Evolutionary conservation across 306 rosid species (phyloP), one percentile per base, ranked within the genome.

Genomic region (Begonia masoniana): DNA sequence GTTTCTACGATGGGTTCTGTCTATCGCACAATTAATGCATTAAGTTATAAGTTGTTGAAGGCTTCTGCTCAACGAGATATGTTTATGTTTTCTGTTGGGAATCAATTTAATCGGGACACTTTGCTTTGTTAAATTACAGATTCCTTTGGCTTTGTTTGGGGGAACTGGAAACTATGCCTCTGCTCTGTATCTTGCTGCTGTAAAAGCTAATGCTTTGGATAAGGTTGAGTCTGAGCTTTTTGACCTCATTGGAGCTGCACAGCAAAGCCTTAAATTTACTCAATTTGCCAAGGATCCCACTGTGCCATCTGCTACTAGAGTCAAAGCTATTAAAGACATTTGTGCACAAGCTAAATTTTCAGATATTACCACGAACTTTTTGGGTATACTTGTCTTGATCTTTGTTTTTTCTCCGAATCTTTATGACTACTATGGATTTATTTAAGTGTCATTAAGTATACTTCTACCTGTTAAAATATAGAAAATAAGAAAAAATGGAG

Each of bases 131-230:
- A 5, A 26, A 47, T 65, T 67, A 59, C 75, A 91, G 99, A 68
- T 83, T 26, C 99, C 99, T 16, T 45, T 83, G 66, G 88, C 85
- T 31, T 66, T 91, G 81, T 91, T 51, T 68, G 99, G 99, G 58
- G 96, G 94, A 51, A 51, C 94, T 47, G 99, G 99, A 59, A 91
- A 86, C 76, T 86, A 91, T 75, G 96, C 99, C 46, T 61, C 94
- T 64, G 96, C 99, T 57, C 62, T 91, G 81, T 91, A 83, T 70
- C 54, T 74, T 36, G 87, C 88, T 43, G 80, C 96, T 31, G 80
- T 91, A 39, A 86, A 81, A 72, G 55, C 78, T 62, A 79, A 79
- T 52, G 58, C 65, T 14, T 41, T 86, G 63, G 94, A 81, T 13
- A 91, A 79, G 77, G 94, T 91, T 60, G 99, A 81, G 53, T 43